Base-by-base conservation (phyloP, 306 rosid genomes). In the Betula pendula region DNA sequence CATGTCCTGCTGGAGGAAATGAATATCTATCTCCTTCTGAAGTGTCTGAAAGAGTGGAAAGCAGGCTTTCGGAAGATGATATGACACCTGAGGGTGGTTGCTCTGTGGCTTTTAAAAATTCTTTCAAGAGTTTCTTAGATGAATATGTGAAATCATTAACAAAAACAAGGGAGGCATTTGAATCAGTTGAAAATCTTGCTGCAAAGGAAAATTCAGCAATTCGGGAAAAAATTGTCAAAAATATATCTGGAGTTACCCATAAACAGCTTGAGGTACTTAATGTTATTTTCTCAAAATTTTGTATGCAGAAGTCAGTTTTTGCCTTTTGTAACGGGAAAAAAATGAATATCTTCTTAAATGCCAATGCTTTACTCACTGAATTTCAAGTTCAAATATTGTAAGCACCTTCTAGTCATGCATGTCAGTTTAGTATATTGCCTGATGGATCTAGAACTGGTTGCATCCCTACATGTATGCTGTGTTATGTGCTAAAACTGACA, bases 241-340 rank as follows among this genome's bases (percentile, higher is more conserved):
- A 77, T 72, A 84, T 92, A 80, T 81, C 88, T 49, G 91, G 97
- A 29, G 83, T 88, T 59, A 94, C 95, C 71, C 82, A 75, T 24
- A 84, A 77, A 80, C 98, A 94, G 63, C 89, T 94, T 31, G 87
- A 94, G 97, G 98, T 94, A 90, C 77, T 60, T 70, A 56, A 58
- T 42, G 70, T 63, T 71, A 73, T 50, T 79, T 40, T 48, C 77
- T 52, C 38, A 31, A 71, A 40, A 47, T 16, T 71, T 73, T 60
- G 47, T 33, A 40, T 56, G 63, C 40, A 44, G 14, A 25, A 43
- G 31, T 78, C 14, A 14, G 60, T 38, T 52, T 68, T 47, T 11
- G 19, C 22, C 63, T 47, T 27, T 43, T 29, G 3, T 10, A 49
- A 47, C 6, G 19, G 24, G 6, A 29, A 14, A 12, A 68, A 43